A percentile compares a stretch with the other conserved stretches of the same genome.
Conservation (phyloP, 306 rosid genomes). For the Cucurbita ficifolia region DNA sequence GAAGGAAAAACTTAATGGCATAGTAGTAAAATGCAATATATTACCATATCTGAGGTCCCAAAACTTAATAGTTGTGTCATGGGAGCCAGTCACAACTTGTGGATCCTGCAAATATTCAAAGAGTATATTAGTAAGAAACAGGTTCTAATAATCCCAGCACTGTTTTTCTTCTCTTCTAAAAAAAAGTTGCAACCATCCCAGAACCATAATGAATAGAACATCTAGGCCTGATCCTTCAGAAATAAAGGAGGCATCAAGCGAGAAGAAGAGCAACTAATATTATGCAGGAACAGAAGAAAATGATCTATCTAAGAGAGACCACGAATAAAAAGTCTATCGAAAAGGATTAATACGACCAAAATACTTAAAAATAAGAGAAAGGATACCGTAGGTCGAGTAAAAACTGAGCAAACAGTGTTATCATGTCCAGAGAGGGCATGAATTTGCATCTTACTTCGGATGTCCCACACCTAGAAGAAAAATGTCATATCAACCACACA, state of each 20-base stretch:
- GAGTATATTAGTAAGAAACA: not conserved
- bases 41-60: slow-evolving; percentile 98
- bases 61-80: slow-evolving; percentile 84
- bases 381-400: slow-evolving; percentile 75
- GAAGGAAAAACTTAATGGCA: not conserved
- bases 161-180: not conserved
- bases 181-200: not conserved
- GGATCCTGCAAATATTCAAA: slow-evolving; percentile 52
- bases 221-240: not conserved
- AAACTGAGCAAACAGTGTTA: slow-evolving; percentile 93
- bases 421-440: slow-evolving; percentile 91
- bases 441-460: slow-evolving; percentile 88
- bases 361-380: not conserved
- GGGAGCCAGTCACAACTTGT: slow-evolving; percentile 97
- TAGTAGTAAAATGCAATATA: slow-evolving; percentile 3
- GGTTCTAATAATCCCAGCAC: not conserved
- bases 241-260: not conserved
- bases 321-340: not conserved
- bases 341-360: not conserved
- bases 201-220: not conserved
- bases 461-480: slow-evolving; percentile 82
- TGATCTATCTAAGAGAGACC: not conserved
- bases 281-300: not conserved
- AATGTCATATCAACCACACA: not conserved
- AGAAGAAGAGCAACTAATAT: not conserved